Base-by-base conservation (phyloP, 139 green algal species). In the Coccomyxa sp. region DNA sequence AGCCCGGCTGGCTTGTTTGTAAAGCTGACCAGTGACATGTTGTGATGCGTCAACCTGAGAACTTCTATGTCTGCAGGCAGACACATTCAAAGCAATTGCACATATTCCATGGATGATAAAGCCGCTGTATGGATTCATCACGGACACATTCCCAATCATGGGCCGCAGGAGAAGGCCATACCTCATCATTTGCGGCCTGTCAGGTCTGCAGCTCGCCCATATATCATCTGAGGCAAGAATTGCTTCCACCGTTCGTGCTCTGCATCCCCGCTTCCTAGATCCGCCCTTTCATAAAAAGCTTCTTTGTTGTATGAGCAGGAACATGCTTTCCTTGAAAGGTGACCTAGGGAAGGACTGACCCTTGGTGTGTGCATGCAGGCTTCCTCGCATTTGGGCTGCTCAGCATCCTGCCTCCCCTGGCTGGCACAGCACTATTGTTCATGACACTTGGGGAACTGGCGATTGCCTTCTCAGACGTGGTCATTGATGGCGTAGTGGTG, bases 401-500 rank as follows among this genome's bases (percentile, higher is more conserved):
- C 33, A 10, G 34, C 27, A 10, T 34, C 1, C 16, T 50, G 69
- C 69, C 34, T 9, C 9, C 69, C 16, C 10, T 34, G 10, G 34
- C 69, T 33, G 33, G 10, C 33, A 78, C 76, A 7, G 85, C 87
- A 1, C 68, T 88, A 31, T 75, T 81, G 0, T 78, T 79, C 31
- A 89, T 95, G 84, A 69, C 93, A 37, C 9, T 34, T 29, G 27
- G 40, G 27, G 39, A 39, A 10, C 39, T 77, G n/a, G 38, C 24
- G 36, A 93, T 89, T 0, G 93, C 93, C 0, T 87, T 86, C 55
- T 86, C 73, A 37, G 94, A 98, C 70, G 94, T 98, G 64, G 87
- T 97, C 44, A 90, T 97, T 27, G 94, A 97, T 86, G 91, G 81
- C 8, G 88, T 98, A 18, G 93, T 98, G 58, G 94, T 98, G 71